Evolutionary conservation across 257 asterid species (phyloP).

Genomic region (Solanum commersonii): DNA sequence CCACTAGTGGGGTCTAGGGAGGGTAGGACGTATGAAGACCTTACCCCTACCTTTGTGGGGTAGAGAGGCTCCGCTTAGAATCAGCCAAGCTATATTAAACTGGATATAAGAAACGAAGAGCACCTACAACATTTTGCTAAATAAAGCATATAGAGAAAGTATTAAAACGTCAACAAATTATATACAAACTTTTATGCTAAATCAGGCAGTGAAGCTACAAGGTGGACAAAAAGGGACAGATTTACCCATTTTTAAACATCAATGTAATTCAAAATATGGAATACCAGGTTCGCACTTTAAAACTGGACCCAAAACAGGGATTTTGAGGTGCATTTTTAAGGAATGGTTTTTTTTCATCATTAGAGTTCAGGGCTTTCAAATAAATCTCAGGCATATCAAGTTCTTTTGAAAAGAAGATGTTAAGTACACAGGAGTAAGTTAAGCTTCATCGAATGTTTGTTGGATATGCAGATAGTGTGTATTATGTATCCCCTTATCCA

Average conservation of each 20-base stretch:
- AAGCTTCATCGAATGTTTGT: neutral
- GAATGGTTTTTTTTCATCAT: neutral
- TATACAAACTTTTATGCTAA: neutral
- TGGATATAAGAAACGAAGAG: neutral
- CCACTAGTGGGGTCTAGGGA: neutral
- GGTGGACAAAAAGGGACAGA: neutral
- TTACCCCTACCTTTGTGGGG: neutral
- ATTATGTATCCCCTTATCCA: neutral
- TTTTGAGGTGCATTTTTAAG: neutral
- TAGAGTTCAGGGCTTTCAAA: neutral
- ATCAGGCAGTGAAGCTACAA: neutral
- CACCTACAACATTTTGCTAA: neutral
- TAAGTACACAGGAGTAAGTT: neutral
- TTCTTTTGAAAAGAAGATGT: neutral
- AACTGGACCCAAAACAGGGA: neutral
- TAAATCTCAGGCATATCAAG: neutral
- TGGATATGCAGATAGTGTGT: neutral
- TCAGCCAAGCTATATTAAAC: neutral
- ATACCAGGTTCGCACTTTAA: neutral
- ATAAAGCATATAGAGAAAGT: neutral
- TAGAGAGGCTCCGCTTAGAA: neutral
- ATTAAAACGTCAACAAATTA: neutral
- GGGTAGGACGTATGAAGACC: neutral
- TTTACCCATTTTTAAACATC: neutral
- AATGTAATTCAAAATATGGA: neutral